phyloP scores from a whole-genome alignment of 106 monocot genomes.

The Gastrodia elata region DNA sequence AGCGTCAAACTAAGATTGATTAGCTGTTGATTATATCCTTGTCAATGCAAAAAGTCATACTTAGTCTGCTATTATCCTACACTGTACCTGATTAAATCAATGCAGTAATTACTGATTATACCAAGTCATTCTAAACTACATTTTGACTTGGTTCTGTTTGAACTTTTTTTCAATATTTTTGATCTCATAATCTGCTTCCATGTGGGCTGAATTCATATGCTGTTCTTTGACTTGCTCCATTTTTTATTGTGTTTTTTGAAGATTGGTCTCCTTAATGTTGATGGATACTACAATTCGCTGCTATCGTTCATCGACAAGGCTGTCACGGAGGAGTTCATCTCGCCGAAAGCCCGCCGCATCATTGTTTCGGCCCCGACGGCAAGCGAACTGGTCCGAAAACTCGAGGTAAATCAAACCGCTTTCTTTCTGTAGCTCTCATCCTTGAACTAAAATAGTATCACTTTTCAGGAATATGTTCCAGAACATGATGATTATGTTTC shows the following conservation, averaged over 20 bases:
- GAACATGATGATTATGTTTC: slow-evolving; percentile 28
- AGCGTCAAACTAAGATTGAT: too few relatives aligned
- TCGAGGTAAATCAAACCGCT: slow-evolving; percentile 23
- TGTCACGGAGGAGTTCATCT: slow-evolving; percentile 46
- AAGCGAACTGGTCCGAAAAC: slow-evolving; percentile 32
- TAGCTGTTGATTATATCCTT: too few relatives aligned
- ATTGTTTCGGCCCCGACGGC: slow-evolving; percentile 43
- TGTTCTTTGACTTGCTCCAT: not conserved
- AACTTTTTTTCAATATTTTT: too few relatives aligned
- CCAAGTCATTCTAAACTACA: too few relatives aligned
- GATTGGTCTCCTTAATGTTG: slow-evolving; percentile 43
- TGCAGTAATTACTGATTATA: too few relatives aligned
- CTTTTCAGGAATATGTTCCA: slow-evolving; percentile 29
- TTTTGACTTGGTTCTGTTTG: too few relatives aligned
- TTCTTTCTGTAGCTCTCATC: not conserved
- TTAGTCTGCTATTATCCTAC: too few relatives aligned
- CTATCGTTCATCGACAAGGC: slow-evolving; percentile 49
- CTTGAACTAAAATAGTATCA: not conserved
- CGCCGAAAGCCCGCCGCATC: slow-evolving; percentile 32
- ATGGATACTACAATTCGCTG: slow-evolving; percentile 41
- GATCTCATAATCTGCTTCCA: too few relatives aligned
- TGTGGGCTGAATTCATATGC: not conserved
- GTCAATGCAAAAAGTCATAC: too few relatives aligned
- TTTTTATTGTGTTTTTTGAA: not conserved
- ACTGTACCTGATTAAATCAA: too few relatives aligned